Evolutionary conservation across 2,329 filamentous ascomycete species (phyloP), one percentile per base, ranked within the genome.

Genomic region (Penicillium sp.): DNA sequence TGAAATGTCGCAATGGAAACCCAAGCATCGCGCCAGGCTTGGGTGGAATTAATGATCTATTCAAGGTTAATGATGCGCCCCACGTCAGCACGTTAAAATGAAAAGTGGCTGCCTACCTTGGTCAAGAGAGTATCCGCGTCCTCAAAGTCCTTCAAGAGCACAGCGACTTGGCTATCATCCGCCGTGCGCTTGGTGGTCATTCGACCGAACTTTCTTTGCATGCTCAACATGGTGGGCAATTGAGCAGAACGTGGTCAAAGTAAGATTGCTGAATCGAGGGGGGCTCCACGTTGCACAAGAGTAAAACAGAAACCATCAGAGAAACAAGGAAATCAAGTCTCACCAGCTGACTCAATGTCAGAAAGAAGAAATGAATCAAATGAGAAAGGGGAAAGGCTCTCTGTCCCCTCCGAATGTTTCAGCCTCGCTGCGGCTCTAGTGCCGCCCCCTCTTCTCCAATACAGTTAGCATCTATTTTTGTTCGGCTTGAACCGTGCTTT

Each of bases 21-120:
- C 91, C 91, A 96, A 11, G 88, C 83, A 68, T 93, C 89, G 68
- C 88, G 86, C 87, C 90, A 95, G 70, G 86, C 80, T 73, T 86
- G 89, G 37, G 88, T 85, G 60, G 88, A 86, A 62, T 91, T 88
- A 64, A 92, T 85, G 65, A 95, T 85, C 89, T 93, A 51, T 46
- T 6, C 1, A 55, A 47, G 35, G 51, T 55, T 16, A 55, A 29
- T 11, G 29, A 54, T 53, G 57, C 55, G 50, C 52, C 52, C 46
- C 56, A 58, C 48, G 43, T 48, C 22, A 49, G 55, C 60, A 52
- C 51, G 49, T 51, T 41, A 51, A 29, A 46, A 29, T 41, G 51
- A 29, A 46, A 55, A 50, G 39, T 41, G 45, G 50, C 55, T 53
- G 49, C 77, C 56, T 78, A 91, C 90, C 80, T 86, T 87, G 62